phyloP scores from a whole-genome alignment of 2,329 filamentous ascomycete species.

The Calonectria hongkongensis region DNA sequence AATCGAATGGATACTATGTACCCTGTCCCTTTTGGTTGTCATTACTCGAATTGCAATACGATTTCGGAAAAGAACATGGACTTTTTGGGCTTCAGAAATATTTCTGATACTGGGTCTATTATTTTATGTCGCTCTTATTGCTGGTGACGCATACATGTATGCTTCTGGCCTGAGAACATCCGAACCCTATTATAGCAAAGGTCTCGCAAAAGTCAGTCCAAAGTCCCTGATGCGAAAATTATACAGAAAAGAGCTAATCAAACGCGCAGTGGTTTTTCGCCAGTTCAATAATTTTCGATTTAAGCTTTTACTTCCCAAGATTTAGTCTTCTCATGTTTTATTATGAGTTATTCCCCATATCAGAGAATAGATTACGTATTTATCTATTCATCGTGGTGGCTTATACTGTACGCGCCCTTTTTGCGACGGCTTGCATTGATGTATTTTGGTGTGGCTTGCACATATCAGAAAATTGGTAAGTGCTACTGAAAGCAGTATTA shows the following conservation, averaged over 20 bases:
- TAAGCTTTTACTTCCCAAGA: conserved; percentile 11
- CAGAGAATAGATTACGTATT: conserved; percentile 2
- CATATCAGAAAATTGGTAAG: not conserved
- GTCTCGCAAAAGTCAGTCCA: conserved; percentile 1
- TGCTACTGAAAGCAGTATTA: not conserved
- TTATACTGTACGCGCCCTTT: not conserved
- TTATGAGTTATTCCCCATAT: conserved; percentile 16
- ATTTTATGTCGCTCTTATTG: conserved; percentile 9
- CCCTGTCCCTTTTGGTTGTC: not conserved
- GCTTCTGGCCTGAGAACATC: not conserved
- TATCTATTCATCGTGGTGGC: conserved; percentile 1
- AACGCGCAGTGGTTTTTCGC: not conserved
- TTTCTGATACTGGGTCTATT: not conserved
- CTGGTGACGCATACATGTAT: conserved; percentile 16
- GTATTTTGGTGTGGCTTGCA: conserved; percentile 7
- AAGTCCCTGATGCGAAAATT: not conserved
- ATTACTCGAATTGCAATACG: not conserved
- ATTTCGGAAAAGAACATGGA: not conserved
- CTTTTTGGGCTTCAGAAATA: conserved; percentile 7
- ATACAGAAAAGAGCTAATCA: not conserved
- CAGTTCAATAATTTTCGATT: not conserved
- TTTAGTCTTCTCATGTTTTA: conserved; percentile 14
- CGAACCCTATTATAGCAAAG: not conserved
- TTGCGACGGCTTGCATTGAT: not conserved
- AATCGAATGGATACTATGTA: conserved; percentile 1